A percentile compares a stretch with the other conserved stretches of the same genome.
These are phyloP conservation scores for Thinopyrum elongatum DNA, from an alignment of 176 grass and related monocot genomes.

Conservation along the genomic window DNA sequence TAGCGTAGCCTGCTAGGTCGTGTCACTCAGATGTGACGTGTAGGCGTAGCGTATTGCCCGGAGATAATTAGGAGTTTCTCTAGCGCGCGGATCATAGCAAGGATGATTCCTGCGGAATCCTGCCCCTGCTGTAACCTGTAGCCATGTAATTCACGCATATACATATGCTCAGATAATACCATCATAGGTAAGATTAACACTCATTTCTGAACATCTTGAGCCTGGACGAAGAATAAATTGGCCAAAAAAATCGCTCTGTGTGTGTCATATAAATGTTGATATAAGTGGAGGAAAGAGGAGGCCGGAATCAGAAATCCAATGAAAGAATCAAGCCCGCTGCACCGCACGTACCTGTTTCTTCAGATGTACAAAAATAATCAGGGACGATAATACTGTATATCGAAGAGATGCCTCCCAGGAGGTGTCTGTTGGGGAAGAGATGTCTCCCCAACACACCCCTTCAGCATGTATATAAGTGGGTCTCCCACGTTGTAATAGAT, in stretches of 20 bases:
- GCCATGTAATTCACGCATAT: neutral
- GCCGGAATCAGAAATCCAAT: slow-evolving; percentile 9
- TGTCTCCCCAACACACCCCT: too few species aligned
- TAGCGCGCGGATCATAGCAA: neutral
- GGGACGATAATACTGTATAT: too few species aligned
- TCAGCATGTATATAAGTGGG: too few species aligned
- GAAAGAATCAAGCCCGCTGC: slow-evolving; percentile 37
- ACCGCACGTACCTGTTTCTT: slow-evolving; percentile 1
- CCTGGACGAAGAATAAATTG: too few species aligned
- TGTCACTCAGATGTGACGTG: neutral
- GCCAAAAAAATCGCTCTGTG: neutral
- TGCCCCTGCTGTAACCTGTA: neutral
- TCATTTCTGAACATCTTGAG: too few species aligned
- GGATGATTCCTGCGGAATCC: neutral
- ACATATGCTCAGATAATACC: neutral
- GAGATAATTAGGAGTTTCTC: neutral
- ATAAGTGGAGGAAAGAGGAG: slow-evolving; percentile 15
- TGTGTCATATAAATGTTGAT: slow-evolving; percentile 30
- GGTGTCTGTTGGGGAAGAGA: too few species aligned
- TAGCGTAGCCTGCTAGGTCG: neutral
- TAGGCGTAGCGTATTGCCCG: neutral
- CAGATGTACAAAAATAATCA: slow-evolving; percentile 33
- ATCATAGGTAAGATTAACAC: too few species aligned
- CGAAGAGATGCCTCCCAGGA: too few species aligned
- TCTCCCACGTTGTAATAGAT: too few species aligned